phyloP scores from a whole-genome alignment of 2,329 filamentous ascomycete genomes.

The Phaeophleospora eucalypticola region DNA sequence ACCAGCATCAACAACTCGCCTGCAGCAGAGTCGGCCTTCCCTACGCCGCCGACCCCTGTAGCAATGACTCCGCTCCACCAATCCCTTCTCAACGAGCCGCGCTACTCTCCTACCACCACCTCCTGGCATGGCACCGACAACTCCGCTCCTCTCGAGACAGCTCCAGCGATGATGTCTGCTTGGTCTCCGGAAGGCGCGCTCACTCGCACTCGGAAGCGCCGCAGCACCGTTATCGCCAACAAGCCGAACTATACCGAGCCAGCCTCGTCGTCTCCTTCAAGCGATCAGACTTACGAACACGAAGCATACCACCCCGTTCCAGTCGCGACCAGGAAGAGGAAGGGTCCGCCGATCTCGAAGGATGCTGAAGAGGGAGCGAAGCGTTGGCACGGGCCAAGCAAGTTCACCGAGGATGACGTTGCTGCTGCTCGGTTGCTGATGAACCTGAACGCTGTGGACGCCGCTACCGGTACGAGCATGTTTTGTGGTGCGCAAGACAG shows the following conservation, averaged over 20 bases:
- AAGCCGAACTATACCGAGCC: conserved; percentile 6
- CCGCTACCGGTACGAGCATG: not conserved
- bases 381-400: conserved; percentile 2
- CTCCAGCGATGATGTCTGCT: not conserved
- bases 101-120: conserved; percentile 18
- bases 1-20: conserved; percentile 25
- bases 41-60: conserved; percentile 8
- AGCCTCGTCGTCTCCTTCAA: not conserved
- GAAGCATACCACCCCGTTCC: conserved; percentile 18
- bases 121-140: conserved; percentile 19
- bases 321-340: conserved; percentile 9
- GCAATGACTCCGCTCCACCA: too few relatives aligned
- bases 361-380: not conserved
- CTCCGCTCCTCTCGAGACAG: not conserved
- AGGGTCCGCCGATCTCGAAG: not conserved
- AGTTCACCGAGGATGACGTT: conserved; percentile 20
- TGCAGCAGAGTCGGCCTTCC: conserved; percentile 1
- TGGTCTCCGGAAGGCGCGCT: not conserved
- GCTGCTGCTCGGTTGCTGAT: conserved; percentile 26
- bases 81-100: conserved; percentile 20
- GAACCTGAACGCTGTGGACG: conserved; percentile 21
- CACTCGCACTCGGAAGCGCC: conserved; percentile 9
- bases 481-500: not conserved
- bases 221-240: conserved; percentile 8
- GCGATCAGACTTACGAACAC: conserved; percentile 18